Percentiles rank a stretch among this genome's conserved stretches.
Conservation (phyloP, 1,139 yeast species). For the Hemisphaericaspora lyxosophila region DNA sequence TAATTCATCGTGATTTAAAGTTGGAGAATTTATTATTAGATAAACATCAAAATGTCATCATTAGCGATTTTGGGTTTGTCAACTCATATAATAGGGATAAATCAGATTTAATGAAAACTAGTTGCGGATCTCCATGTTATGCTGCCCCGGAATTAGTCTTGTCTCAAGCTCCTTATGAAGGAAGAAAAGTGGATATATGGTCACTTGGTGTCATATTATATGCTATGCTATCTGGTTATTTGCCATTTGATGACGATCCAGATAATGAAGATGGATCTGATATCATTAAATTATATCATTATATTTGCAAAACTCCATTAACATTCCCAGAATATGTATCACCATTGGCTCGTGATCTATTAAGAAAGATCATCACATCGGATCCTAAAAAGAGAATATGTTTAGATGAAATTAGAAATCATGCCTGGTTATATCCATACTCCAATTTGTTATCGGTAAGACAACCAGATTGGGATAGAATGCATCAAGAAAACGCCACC, state of each 20-base stretch:
- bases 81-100: slow-evolving; percentile 71
- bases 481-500: slow-evolving; percentile 36
- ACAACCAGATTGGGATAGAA: slow-evolving; percentile 86
- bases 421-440: slow-evolving; percentile 85
- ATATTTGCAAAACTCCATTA: slow-evolving; percentile 85
- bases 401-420: slow-evolving; percentile 69
- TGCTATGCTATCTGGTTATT: slow-evolving; percentile 96
- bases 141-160: slow-evolving; percentile 97
- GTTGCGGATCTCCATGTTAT: slow-evolving; percentile 97
- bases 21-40: slow-evolving; percentile 71
- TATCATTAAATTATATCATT: slow-evolving; percentile 85
- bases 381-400: slow-evolving; percentile 79
- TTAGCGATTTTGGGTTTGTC: slow-evolving; percentile 88
- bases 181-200: slow-evolving; percentile 96
- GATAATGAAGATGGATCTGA: slow-evolving; percentile 95
- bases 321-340: slow-evolving; percentile 94
- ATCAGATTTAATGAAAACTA: slow-evolving; percentile 85
- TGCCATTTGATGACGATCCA: slow-evolving; percentile 98
- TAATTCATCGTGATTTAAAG: slow-evolving; percentile 79
- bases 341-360: slow-evolving; percentile 87
- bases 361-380: slow-evolving; percentile 80
- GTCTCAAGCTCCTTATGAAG: slow-evolving; percentile 83
- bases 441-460: slow-evolving; percentile 77
- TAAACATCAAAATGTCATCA: slow-evolving; percentile 75
- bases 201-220: slow-evolving; percentile 92